Conservation (phyloP, 805 yeast species). For the Candida tammaniensis region DNA sequence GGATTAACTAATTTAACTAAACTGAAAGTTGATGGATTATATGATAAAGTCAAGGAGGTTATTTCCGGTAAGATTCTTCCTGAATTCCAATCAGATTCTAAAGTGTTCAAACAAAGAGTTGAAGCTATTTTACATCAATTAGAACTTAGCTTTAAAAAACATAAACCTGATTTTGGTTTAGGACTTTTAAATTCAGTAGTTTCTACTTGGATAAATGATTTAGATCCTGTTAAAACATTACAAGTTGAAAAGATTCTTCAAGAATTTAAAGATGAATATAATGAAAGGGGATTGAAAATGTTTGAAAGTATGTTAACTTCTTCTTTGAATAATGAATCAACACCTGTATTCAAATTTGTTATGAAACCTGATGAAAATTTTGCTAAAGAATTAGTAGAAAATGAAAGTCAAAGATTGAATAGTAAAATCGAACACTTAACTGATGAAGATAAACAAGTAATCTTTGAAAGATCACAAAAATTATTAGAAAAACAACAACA, state of each 20-base stretch:
- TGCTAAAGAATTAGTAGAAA: slow-evolving; percentile 46
- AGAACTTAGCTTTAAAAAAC: slow-evolving; percentile 80
- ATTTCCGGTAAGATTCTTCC: slow-evolving; percentile 40
- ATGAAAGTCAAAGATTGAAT: slow-evolving; percentile 56
- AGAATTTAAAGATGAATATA: slow-evolving; percentile 62
- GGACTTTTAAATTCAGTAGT: slow-evolving; percentile 66
- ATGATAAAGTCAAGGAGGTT: slow-evolving; percentile 44
- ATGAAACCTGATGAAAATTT: slow-evolving; percentile 70
- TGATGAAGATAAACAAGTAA: slow-evolving; percentile 53
- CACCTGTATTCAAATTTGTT: slow-evolving; percentile 64
- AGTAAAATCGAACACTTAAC: slow-evolving; percentile 42
- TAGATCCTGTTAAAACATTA: slow-evolving; percentile 69
- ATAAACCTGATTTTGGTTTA: slow-evolving; percentile 87
- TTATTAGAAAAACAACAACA: slow-evolving; percentile 64
- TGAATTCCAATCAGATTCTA: slow-evolving; percentile 23
- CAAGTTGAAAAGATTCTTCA: slow-evolving; percentile 60
- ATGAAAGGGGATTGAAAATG: slow-evolving; percentile 44
- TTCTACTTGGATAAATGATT: slow-evolving; percentile 82
- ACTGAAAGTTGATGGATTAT: slow-evolving; percentile 47
- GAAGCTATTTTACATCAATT: slow-evolving; percentile 86
- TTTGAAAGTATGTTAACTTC: slow-evolving; percentile 59
- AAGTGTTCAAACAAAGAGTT: slow-evolving; percentile 44
- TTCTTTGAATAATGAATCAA: slow-evolving; percentile 42
- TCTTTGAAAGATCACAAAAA: slow-evolving; percentile 58
- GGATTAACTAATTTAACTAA: slow-evolving; percentile 76